Percentiles rank a stretch among this genome's conserved stretches.
Evolutionary conservation across 345 rosid species (phyloP).

Genomic region (Acer negundo): DNA sequence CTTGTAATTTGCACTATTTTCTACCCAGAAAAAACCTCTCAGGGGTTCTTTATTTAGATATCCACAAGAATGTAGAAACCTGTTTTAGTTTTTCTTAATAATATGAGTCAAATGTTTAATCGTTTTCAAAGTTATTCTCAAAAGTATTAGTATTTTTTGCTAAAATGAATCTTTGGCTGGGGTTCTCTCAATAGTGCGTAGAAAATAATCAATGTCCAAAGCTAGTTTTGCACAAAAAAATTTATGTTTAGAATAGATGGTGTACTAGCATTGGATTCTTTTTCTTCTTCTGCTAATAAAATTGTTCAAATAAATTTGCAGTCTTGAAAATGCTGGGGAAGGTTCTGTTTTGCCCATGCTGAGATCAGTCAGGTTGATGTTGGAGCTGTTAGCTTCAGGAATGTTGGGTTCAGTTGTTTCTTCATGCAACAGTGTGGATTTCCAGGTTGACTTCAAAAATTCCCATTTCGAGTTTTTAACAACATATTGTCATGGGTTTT

Average conservation of each 20-base stretch:
- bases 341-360: slow-evolving; percentile 83
- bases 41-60: not conserved
- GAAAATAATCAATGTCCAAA: not conserved
- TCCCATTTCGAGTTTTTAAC: not conserved
- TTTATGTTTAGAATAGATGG: not conserved
- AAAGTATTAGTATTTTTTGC: not conserved
- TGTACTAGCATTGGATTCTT: not conserved
- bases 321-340: slow-evolving; percentile 98
- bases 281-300: not conserved
- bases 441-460: slow-evolving; percentile 51
- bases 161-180: not conserved
- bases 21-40: not conserved
- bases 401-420: slow-evolving; percentile 49
- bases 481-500: not conserved
- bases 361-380: slow-evolving; percentile 71
- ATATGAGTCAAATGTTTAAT: not conserved
- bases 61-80: not conserved
- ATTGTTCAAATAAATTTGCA: slow-evolving; percentile 38
- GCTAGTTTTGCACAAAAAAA: not conserved
- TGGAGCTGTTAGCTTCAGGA: slow-evolving; percentile 63
- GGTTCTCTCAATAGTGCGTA: not conserved
- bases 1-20: not conserved
- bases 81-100: not conserved
- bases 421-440: slow-evolving; percentile 52
- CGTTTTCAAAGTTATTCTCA: not conserved